phyloP scores from a whole-genome alignment of 495 filamentous ascomycete species.

The Penicillium canariense region DNA sequence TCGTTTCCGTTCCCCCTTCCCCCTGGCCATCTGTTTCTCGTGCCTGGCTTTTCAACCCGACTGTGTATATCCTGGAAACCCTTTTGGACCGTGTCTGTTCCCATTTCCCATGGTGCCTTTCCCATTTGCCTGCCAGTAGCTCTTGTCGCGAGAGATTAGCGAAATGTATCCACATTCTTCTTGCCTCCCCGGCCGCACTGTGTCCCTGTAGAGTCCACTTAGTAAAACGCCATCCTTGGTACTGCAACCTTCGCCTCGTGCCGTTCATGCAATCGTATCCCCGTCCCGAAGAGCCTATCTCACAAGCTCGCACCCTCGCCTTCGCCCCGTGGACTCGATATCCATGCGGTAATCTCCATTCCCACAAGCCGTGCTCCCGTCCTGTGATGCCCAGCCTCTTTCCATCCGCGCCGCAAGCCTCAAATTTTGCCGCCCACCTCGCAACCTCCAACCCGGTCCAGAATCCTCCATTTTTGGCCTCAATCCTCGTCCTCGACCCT shows the following conservation, averaged over 20 bases:
- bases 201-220: neutral
- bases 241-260: neutral
- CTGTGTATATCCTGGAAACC: constrained; percentile 13
- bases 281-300: neutral
- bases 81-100: neutral
- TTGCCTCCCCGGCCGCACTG: neutral
- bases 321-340: neutral
- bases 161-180: neutral
- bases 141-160: constrained; percentile 2
- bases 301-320: neutral
- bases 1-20: neutral
- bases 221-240: neutral
- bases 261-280: neutral
- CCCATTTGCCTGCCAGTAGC: neutral
- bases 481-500: neutral
- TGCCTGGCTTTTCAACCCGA: neutral
- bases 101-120: constrained; percentile 5
- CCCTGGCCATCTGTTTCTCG: neutral
- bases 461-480: too few relatives aligned
- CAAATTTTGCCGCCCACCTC: neutral
- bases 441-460: neutral
- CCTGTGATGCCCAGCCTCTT: neutral
- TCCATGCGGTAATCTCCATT: neutral
- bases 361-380: too few relatives aligned
- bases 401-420: neutral